Conservation (phyloP, 805 yeast genomes). For the Candida insectorum region DNA sequence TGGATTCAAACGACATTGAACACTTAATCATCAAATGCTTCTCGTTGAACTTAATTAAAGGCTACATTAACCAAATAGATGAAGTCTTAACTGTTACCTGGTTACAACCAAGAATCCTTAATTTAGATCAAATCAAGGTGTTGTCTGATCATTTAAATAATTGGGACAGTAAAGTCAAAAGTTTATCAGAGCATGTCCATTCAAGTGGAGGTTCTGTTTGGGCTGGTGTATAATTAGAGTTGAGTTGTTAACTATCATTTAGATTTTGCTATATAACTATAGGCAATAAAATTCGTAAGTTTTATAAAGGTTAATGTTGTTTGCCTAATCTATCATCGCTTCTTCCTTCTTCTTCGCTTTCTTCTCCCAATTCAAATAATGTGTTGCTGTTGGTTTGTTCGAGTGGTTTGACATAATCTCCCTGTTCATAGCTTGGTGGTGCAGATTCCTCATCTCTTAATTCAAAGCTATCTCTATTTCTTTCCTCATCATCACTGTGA, state of each 20-base stretch:
- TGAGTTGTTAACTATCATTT: too few relatives aligned
- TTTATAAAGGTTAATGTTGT: background rate
- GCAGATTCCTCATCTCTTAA: constrained; percentile 21
- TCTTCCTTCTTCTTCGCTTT: constrained; percentile 28
- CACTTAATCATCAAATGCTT: constrained; percentile 88
- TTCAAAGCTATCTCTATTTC: constrained; percentile 36
- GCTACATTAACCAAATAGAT: constrained; percentile 86
- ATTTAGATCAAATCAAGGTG: constrained; percentile 68
- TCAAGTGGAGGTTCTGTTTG: constrained; percentile 40
- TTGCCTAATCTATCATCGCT: constrained; percentile 18
- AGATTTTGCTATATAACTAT: too few relatives aligned
- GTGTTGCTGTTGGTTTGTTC: constrained; percentile 24
- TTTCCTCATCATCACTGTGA: constrained; percentile 38
- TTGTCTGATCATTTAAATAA: constrained; percentile 70
- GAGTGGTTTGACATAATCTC: constrained; percentile 10
- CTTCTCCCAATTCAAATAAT: constrained; percentile 41
- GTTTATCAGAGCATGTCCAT: constrained; percentile 44
- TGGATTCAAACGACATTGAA: constrained; percentile 75
- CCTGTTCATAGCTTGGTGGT: constrained; percentile 32
- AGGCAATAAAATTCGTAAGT: background rate
- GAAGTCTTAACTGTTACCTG: constrained; percentile 78
- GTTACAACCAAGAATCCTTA: constrained; percentile 95
- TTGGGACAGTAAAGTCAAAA: constrained; percentile 77
- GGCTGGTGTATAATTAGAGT: constrained; percentile 30
- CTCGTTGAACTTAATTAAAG: constrained; percentile 76